Percentiles rank a stretch among this genome's conserved stretches.
These are phyloP conservation scores for Saturnispora besseyi DNA, from an alignment of 805 yeast genomes.

Conservation along the genomic window DNA sequence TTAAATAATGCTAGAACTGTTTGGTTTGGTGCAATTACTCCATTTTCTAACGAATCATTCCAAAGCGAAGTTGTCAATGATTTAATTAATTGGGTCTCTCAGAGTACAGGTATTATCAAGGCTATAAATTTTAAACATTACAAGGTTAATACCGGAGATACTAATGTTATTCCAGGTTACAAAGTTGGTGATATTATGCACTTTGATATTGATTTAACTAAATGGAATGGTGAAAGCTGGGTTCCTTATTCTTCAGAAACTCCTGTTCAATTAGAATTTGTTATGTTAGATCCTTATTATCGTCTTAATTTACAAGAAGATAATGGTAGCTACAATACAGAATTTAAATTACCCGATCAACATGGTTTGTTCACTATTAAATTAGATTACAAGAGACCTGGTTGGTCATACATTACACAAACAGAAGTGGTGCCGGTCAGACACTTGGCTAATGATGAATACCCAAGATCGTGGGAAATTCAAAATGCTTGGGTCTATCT, in stretches of 20 bases:
- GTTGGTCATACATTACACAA: conserved; percentile 59
- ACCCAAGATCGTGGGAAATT: conserved; percentile 85
- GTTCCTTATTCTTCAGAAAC: conserved; percentile 41
- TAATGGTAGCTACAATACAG: conserved; percentile 39
- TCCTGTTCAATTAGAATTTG: conserved; percentile 70
- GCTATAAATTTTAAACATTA: conserved; percentile 45
- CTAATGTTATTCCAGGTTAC: conserved; percentile 37
- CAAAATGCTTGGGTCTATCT: conserved; percentile 90
- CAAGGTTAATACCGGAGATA: conserved; percentile 29
- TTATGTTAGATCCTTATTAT: conserved; percentile 92
- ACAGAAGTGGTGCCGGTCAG: conserved; percentile 72
- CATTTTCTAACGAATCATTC: conserved; percentile 36
- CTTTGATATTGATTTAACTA: conserved; percentile 44
- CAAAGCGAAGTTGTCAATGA: conserved; percentile 34
- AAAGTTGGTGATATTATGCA: conserved; percentile 65
- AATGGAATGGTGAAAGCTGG: conserved; percentile 51
- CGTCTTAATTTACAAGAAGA: conserved; percentile 54
- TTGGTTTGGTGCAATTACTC: conserved; percentile 69
- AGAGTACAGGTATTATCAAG: conserved; percentile 54
- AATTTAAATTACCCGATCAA: conserved; percentile 81
- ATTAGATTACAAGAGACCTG: conserved; percentile 70
- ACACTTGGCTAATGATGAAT: conserved; percentile 94
- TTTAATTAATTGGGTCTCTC: conserved; percentile 64
- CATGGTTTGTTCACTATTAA: conserved; percentile 92
- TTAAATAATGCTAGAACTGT: conserved; percentile 65